Evolutionary conservation across 345 rosid species (phyloP).

Genomic region (Syzygium oleosum): DNA sequence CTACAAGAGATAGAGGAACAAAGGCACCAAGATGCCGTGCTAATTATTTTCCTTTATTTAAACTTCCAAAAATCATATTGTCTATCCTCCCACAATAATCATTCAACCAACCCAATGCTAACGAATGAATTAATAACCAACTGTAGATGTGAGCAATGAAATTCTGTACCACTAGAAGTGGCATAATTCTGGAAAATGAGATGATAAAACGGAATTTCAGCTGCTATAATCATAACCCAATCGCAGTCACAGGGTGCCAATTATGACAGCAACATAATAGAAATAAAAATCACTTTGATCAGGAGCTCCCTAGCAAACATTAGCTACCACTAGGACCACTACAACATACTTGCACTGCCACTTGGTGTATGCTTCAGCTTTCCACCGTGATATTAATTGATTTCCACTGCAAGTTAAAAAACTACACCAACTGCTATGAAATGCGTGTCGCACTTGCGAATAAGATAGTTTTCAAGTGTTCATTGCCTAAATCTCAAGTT

Average conservation of each 20-base stretch:
- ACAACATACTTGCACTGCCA: background rate
- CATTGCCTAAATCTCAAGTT: background rate
- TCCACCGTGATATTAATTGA: background rate
- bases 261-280: background rate
- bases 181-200: background rate
- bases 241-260: background rate
- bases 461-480: background rate
- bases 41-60: background rate
- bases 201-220: background rate
- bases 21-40: background rate
- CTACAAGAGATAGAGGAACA: constrained; percentile 23
- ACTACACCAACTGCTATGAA: background rate
- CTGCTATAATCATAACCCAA: background rate
- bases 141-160: background rate
- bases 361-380: background rate
- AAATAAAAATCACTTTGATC: background rate
- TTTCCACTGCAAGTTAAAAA: background rate
- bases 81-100: background rate
- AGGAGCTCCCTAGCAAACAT: background rate
- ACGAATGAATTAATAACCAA: background rate
- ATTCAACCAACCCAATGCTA: background rate
- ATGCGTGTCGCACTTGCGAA: background rate
- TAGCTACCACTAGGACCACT: background rate
- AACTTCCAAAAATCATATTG: background rate
- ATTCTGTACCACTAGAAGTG: background rate